Evolutionary conservation across 306 rosid species (phyloP), one percentile per base, ranked within the genome.

Genomic region (Cicer yamashitae): DNA sequence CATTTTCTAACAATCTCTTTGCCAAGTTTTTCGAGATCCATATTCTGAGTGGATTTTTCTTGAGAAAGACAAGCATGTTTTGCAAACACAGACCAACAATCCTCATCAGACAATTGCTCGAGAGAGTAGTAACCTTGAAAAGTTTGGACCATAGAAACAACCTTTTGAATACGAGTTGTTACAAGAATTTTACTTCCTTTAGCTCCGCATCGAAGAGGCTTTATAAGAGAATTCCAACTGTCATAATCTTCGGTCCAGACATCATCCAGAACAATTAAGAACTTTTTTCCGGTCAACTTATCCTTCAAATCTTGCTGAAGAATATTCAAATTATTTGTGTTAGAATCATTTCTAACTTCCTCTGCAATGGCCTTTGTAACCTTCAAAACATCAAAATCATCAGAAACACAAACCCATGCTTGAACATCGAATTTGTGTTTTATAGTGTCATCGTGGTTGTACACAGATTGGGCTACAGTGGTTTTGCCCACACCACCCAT

Each of bases 1-100:
- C 83, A 79, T 13, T 63, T 83, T 1, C 7, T 14, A 8, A 63
- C 60, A 14, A 83, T 69, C 20, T 74, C 20, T 15, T 37, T 8
- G 1, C 18, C 52, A 5, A 41, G 39, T 1, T 65, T 10, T 20
- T 57, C 11, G 6, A 79, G 15, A 6, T 2, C 11, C 22, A 18
- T 25, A 30, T 70, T 8, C n/a, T 0, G 7, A 2, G 0, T 4
- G 14, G 20, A 8, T 10, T 10, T 2, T 0, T 7, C 8, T 0
- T 4, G 14, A 11, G 34, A 46, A 14, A 11, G n/a, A 2, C 56
- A 63, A 45, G 86, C 84, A 5, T 14, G 14, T 17, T 15, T 70
- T 1, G 48, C 48, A 15, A 70, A 70, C 6, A 70, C 74, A 0
- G 14, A 50, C 74, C 62, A 70, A 37, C 74, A 70, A 51, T 70